Conservation (phyloP, 2,329 filamentous ascomycete genomes). For the Dactylonectria macrodidyma region DNA sequence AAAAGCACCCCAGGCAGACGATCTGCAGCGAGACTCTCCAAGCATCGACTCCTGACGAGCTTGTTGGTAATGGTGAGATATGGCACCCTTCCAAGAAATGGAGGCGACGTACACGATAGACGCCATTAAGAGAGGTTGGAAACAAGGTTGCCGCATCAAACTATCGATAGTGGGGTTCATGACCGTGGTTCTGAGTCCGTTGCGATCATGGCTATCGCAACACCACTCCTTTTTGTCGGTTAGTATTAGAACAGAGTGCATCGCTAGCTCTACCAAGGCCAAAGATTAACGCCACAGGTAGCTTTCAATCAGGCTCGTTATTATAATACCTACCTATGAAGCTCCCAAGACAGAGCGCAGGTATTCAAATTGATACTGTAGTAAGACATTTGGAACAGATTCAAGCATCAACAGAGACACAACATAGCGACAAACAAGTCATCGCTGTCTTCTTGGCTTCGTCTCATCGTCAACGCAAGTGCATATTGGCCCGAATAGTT, state of each 20-base stretch:
- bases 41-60: not conserved
- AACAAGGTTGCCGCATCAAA: not conserved
- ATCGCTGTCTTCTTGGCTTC: not conserved
- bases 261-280: not conserved
- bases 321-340: not conserved
- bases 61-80: slow-evolving; percentile 2
- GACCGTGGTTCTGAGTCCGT: not conserved
- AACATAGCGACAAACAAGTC: not conserved
- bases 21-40: not conserved
- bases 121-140: not conserved
- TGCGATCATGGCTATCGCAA: not conserved
- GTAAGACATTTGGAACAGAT: too few species aligned
- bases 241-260: not conserved
- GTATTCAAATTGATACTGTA: too few species aligned
- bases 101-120: not conserved
- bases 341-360: not conserved
- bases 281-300: not conserved
- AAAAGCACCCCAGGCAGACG: not conserved
- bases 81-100: slow-evolving; percentile 1
- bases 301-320: not conserved
- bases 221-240: slow-evolving; percentile 1
- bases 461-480: not conserved
- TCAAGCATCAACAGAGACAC: not conserved
- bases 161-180: not conserved
- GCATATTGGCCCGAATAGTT: not conserved